Base-by-base conservation (phyloP, 1,284 basidiomycete species). In the Naganishia liquefaciens region DNA sequence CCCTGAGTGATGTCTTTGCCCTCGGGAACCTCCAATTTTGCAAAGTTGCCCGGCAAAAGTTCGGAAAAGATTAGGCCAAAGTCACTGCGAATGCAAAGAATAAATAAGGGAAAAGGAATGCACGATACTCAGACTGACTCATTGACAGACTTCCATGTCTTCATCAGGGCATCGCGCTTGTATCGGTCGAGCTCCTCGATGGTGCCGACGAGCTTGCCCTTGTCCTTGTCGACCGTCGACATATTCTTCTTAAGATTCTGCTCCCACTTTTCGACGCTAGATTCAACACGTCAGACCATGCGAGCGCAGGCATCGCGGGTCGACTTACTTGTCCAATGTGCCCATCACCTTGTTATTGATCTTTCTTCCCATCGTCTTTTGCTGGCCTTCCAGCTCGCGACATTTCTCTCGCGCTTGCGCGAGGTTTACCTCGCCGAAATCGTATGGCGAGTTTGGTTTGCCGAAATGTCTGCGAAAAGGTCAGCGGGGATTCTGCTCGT, bases 61-160 rank as follows among this genome's bases (percentile, higher is more conserved):
- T 99, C 96, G 5, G 87, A 93, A 76, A 99, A 99, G 77, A 99
- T 99, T 11, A 86, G 87, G 15, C 96, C 96, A 76, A 99, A 99
- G 77, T 98, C 95, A 57, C 91, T 93, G 73, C 19, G 28, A 23
- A 40, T 11, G 1, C 4, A 10, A 27, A 19, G 37, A 17, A 43
- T 25, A 19, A 27, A 39, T 42, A 13, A 58, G 28, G 30, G 27
- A 6, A 23, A 2, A 7, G 11, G 15, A 10, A 19, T 53, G n/a
- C 7, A 30, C 37, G 19, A 2, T 4, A 13, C 25, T 2, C 5
- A 39, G 3, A 78, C 88, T 72, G 72, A 93, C 91, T 83, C 85
- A 73, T 92, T 91, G 70, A 99, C 96, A 76, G 96, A 97, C 72
- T 88, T 85, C 93, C 94, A 99, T 0, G 95, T 98, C 79, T 89